phyloP scores from a whole-genome alignment of 1,139 yeast genomes.

The Debaryomyces sp. region DNA sequence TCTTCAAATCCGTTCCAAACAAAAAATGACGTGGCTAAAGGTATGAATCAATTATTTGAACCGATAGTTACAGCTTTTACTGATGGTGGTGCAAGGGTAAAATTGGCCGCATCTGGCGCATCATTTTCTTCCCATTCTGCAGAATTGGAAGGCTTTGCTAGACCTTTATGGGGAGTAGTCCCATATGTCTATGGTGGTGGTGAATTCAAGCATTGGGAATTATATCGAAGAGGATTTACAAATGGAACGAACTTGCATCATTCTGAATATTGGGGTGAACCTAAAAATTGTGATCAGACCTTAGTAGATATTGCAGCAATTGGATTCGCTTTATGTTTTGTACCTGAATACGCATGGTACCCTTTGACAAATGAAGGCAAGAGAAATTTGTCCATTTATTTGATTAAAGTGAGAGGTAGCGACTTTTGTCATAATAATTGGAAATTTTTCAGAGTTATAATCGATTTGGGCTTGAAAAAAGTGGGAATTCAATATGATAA shows the following conservation, averaged over 20 bases:
- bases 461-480: slow-evolving; percentile 24
- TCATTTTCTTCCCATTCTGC: slow-evolving; percentile 20
- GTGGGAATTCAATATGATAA: slow-evolving; percentile 19
- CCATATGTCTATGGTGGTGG: slow-evolving; percentile 26
- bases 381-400: slow-evolving; percentile 17
- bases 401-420: slow-evolving; percentile 17
- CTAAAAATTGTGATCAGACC: slow-evolving; percentile 17
- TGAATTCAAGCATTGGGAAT: slow-evolving; percentile 17
- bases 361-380: slow-evolving; percentile 22
- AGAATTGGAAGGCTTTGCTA: slow-evolving; percentile 26
- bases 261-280: slow-evolving; percentile 29
- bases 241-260: slow-evolving; percentile 28
- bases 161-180: slow-evolving; percentile 31
- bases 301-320: slow-evolving; percentile 31
- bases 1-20: slow-evolving; percentile 3
- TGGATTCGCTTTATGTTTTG: slow-evolving; percentile 24
- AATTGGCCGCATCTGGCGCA: slow-evolving; percentile 17
- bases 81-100: slow-evolving; percentile 11
- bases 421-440: slow-evolving; percentile 23
- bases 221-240: slow-evolving; percentile 20
- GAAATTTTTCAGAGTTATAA: slow-evolving; percentile 28
- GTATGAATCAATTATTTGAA: slow-evolving; percentile 9
- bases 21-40: slow-evolving; percentile 10
- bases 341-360: slow-evolving; percentile 25
- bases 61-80: slow-evolving; percentile 13